Percentiles rank a stretch among this genome's conserved stretches.
Evolutionary conservation across 768 basidiomycete species (phyloP).

Genomic region (Mycena capillaripes): DNA sequence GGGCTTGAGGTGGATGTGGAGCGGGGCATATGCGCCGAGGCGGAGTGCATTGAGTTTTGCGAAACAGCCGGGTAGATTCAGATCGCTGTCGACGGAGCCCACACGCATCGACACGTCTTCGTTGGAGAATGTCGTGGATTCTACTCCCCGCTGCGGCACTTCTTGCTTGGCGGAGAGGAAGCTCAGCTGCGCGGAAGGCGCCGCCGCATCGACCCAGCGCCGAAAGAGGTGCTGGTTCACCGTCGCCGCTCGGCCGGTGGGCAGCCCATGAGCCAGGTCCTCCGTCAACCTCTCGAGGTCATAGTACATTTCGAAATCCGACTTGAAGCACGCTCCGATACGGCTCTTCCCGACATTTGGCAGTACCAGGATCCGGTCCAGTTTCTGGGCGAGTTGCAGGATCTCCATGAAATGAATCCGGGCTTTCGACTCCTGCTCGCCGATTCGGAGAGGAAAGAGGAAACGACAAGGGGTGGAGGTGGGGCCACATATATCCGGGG

Average conservation of each 20-base stretch:
- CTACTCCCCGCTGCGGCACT: neutral
- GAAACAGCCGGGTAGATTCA: conserved; percentile 24
- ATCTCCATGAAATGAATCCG: conserved; percentile 69
- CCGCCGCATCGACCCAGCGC: conserved; percentile 51
- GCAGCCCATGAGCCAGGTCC: conserved; percentile 15
- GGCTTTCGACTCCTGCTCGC: conserved; percentile 73
- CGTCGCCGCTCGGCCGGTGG: conserved; percentile 37
- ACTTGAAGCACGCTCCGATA: conserved; percentile 64
- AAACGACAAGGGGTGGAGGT: conserved; percentile 55
- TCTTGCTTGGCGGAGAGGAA: conserved; percentile 45
- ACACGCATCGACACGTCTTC: conserved; percentile 25
- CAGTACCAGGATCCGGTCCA: conserved; percentile 71
- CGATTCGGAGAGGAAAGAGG: conserved; percentile 63
- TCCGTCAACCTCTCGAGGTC: conserved; percentile 44
- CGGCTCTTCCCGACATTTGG: conserved; percentile 72
- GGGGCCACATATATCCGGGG: conserved; percentile 12
- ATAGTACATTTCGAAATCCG: conserved; percentile 67
- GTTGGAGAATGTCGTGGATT: conserved; percentile 14
- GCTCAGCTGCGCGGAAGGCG: conserved; percentile 53
- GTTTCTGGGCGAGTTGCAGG: conserved; percentile 58
- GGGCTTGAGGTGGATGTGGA: conserved; percentile 27
- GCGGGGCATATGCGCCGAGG: conserved; percentile 21
- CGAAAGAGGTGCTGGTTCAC: conserved; percentile 55
- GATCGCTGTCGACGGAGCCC: neutral
- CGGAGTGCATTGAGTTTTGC: conserved; percentile 21